These are phyloP conservation scores for Hemisphaericaspora xylofermentans DNA, from an alignment of 1,139 yeast genomes.

Conservation along the genomic window DNA sequence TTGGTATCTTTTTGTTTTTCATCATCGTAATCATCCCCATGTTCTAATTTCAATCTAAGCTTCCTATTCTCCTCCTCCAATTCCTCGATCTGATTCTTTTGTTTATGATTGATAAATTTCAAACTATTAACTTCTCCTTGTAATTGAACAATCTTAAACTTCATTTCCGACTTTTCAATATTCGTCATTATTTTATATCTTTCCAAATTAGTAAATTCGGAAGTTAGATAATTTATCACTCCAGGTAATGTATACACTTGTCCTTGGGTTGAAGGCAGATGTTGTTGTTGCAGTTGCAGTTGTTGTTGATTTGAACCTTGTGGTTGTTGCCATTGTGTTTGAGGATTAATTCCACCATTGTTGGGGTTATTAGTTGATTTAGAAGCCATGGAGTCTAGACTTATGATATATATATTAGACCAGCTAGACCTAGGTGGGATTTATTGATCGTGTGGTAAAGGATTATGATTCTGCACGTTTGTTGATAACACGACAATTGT, in stretches of 20 bases:
- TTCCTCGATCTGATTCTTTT: conserved; percentile 27
- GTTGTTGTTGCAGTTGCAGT: conserved; percentile 13
- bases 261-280: conserved; percentile 13
- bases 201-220: conserved; percentile 60
- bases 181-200: conserved; percentile 56
- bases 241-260: conserved; percentile 56
- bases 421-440: neutral
- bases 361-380: neutral
- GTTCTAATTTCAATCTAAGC: conserved; percentile 11
- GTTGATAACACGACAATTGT: too few species aligned
- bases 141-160: conserved; percentile 50
- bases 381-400: neutral
- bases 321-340: conserved; percentile 12
- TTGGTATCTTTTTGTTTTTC: neutral
- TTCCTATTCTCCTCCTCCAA: conserved; percentile 26
- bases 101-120: conserved; percentile 37
- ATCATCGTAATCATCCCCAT: conserved; percentile 1
- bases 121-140: conserved; percentile 55
- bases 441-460: neutral
- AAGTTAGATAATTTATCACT: conserved; percentile 60
- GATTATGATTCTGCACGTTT: neutral
- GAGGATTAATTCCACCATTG: conserved; percentile 7
- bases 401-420: neutral
- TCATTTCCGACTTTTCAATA: conserved; percentile 57
- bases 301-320: conserved; percentile 13